A percentile compares a stretch with the other conserved stretches of the same genome.
Evolutionary conservation across 2,329 filamentous ascomycete species (phyloP).

Genomic region (Ramichloridium luteum): DNA sequence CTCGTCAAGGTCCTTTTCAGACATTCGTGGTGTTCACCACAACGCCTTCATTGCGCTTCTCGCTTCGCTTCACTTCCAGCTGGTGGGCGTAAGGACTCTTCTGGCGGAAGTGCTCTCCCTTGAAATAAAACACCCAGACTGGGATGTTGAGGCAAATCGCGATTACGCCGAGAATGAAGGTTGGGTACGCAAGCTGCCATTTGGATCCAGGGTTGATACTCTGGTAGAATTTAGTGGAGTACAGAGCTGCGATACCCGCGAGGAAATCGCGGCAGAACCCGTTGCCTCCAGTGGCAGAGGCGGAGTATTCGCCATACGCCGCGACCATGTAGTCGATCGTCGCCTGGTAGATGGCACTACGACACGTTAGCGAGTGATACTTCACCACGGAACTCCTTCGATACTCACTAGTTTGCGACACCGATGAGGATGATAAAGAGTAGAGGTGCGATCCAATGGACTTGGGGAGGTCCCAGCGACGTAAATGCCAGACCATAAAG

Average conservation of each 20-base stretch:
- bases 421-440: slow-evolving; percentile 54
- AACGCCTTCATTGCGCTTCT: slow-evolving; percentile 9
- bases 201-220: slow-evolving; percentile 16
- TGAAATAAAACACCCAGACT: slow-evolving; percentile 43
- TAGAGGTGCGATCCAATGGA: slow-evolving; percentile 58
- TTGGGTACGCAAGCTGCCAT: slow-evolving; percentile 34
- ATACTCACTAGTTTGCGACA: slow-evolving; percentile 58
- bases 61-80: slow-evolving; percentile 23
- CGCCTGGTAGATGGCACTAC: slow-evolving; percentile 26
- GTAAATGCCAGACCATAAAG: slow-evolving; percentile 61
- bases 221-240: slow-evolving; percentile 43
- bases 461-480: slow-evolving; percentile 43
- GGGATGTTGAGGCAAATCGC: slow-evolving; percentile 40
- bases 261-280: slow-evolving; percentile 63
- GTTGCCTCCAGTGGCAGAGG: slow-evolving; percentile 64
- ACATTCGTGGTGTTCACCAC: too few species aligned
- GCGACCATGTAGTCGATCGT: slow-evolving; percentile 51
- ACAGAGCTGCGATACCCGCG: slow-evolving; percentile 58
- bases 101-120: slow-evolving; percentile 30
- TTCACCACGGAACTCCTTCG: slow-evolving; percentile 46
- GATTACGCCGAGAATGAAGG: slow-evolving; percentile 41
- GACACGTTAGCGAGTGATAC: slow-evolving; percentile 22
- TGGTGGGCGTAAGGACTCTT: slow-evolving; percentile 38
- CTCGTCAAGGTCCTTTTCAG: too few species aligned
- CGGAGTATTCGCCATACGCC: slow-evolving; percentile 59